Evolutionary conservation across 208 protist genomes (phyloP), one percentile per base, ranked within the genome.

Genomic region (Porcisia hertigi): DNA sequence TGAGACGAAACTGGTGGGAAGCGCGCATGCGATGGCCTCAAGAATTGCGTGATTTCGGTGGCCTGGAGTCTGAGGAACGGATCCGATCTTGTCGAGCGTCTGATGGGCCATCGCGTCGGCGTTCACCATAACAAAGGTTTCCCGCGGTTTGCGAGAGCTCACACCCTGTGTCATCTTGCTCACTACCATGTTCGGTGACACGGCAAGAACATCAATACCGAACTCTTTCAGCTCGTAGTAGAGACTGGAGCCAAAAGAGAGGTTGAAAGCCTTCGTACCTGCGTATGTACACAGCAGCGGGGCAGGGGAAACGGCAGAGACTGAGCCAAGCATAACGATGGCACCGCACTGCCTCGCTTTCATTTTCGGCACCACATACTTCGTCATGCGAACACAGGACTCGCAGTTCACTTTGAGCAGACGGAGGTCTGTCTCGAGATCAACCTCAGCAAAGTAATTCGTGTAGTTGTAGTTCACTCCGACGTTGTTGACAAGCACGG

Each of bases 381-480:
- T 91, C 34, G 94, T 98, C 85, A 98, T 94, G 57, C 91, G 86
- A 36, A 96, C 78, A n/a, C 74, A 84, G 1, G 93, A 54, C 77
- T 93, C 90, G 66, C 94, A 90, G 88, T 98, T 98, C 23, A 98
- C 87, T 75, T 96, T 93, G 34, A 98, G 71, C 7, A 98, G 73
- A 30, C 76, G 71, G 20, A 96, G 74, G 54, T 97, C 90, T 0
- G 81, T 86, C 59, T 88, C 74, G 30, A 90, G 60, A 60, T 86
- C 80, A 25, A 94, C 80, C 66, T 98, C 90, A 39, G 96, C 82
- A 71, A 98, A 97, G 81, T 94, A 97, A 83, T 96, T 94, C 39
- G 97, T 89, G 79, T 96, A 96, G 36, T 79, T 82, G 82, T 98
- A 98, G 84, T 94, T 98, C 18, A 98, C 84, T 52, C 97, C 97